phyloP scores from a whole-genome alignment of 768 basidiomycete genomes.

The Termitomyces titanicus region DNA sequence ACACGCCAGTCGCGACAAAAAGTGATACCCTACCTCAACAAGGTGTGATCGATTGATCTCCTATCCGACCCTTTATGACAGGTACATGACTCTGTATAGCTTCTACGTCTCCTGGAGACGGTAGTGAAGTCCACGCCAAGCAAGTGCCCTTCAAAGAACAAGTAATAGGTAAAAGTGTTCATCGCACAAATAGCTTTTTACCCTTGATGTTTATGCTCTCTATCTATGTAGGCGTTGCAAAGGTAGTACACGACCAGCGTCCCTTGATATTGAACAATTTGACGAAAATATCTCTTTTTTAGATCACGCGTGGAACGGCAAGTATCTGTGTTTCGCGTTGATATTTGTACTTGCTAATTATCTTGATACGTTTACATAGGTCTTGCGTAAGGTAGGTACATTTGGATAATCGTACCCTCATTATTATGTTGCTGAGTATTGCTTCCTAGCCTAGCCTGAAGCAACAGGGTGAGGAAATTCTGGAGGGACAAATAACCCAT shows the following conservation, averaged over 20 bases:
- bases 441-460: slow-evolving; percentile 35
- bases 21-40: slow-evolving; percentile 30
- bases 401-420: not conserved
- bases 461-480: slow-evolving; percentile 50
- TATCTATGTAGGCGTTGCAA: slow-evolving; percentile 33
- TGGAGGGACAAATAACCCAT: slow-evolving; percentile 40
- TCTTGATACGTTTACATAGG: slow-evolving; percentile 18
- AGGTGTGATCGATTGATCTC: slow-evolving; percentile 27
- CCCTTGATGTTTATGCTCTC: not conserved
- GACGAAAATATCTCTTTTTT: not conserved
- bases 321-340: slow-evolving; percentile 12
- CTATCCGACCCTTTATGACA: not conserved
- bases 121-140: slow-evolving; percentile 24
- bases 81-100: slow-evolving; percentile 17
- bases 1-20: slow-evolving; percentile 23
- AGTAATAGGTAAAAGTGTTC: slow-evolving; percentile 45
- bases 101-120: slow-evolving; percentile 32
- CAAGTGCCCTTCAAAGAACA: slow-evolving; percentile 55
- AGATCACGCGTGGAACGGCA: slow-evolving; percentile 45
- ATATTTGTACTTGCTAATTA: not conserved
- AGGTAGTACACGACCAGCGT: slow-evolving; percentile 17
- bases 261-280: not conserved
- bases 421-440: not conserved
- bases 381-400: slow-evolving; percentile 34
- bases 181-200: not conserved